Evolutionary conservation across 352 stramenopile species (phyloP), one percentile per base, ranked within the genome.

Genomic region (Phytopythium vexans): DNA sequence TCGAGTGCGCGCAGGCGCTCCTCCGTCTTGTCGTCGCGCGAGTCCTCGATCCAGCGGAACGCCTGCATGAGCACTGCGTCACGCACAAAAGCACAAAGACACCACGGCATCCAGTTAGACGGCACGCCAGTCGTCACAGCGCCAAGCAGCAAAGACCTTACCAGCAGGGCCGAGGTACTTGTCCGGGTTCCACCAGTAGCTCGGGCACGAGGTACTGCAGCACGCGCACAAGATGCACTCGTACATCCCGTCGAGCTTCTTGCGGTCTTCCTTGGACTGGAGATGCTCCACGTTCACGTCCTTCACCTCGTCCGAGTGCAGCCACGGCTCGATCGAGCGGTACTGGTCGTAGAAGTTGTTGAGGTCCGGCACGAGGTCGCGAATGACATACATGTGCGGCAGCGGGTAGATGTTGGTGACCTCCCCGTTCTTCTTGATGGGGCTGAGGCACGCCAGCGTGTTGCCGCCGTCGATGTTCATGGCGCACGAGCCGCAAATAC

Each of bases 401-500:
- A 99, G 78, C 32, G 97, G 97, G 81, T 99, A 98, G 74, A 99
- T 98, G 74, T 98, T 98, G 38, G 73, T 94, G 40, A 98, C 93
- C 51, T 97, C 90, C 44, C 83, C 79, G 60, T 87, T 94, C 74
- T 88, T 92, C 74, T 94, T 94, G 76, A 99, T 99, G 53, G 98
- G 96, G 55, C 78, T 96, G 46, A 99, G 74, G 80, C 97, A 99
- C 45, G 97, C 97, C 41, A 99, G 77, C 35, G 94, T 99, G 79
- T 99, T 99, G 64, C 81, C 87, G 31, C 97, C 97, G 64, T 99
- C 93, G 67, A 99, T 99, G 78, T 99, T 99, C 97, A 99, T 99
- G 65, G 97, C 97, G 66, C 97, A 99, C 21, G 93, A 99, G 58
- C 97, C 97, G 60, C 97, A 99, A 68, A 99, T 99, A 27, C 97